Base-by-base conservation (phyloP, 1,139 yeast genomes). In the Nakaseomyces delphensis region DNA sequence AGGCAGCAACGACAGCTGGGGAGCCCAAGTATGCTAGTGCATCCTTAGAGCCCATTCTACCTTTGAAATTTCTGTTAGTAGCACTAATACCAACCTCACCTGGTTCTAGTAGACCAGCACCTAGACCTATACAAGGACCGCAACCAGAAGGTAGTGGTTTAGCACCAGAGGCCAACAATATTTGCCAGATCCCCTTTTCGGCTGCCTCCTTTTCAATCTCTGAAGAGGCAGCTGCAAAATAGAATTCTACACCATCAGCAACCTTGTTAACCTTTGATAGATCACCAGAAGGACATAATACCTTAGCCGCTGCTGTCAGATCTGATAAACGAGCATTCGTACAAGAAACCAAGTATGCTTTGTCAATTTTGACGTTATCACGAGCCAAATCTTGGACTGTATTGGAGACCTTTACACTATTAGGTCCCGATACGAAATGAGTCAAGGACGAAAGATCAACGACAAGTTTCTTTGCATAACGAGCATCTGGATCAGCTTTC, bases 81-180 rank as follows among this genome's bases (percentile, higher is more conserved):
- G 98, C 98, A 52, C 96, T 85, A 57, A 91, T 93, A 50, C 99
- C 98, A 45, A 93, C 94, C 65, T 91, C 96, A 37, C 98, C 98
- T 38, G 86, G 91, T 64, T 91, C 79, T 55, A 91, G 71, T 49
- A 91, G 70, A 42, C 99, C 99, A 30, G 93, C 74, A 48, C 99
- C 99, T 45, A 91, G 73, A 36, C 99, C 99, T 59, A 91, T 91
- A 69, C 99, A 91, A 30, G 99, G 99, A 39, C 99, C 99, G 68
- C 99, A 91, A 19, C 99, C 99, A 15, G 98, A 95, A 14, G 97
- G 97, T 54, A 91, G 75, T 29, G 96, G 89, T 55, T 70, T 84
- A 45, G 96, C 95, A 41, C 99, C 99, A 11, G 97, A 95, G 44
- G 82, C 91, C 36, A 91, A 58, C 43, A 93, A 73, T 27, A 77